Evolutionary conservation across 164 flowering plant genomes (phyloP), one percentile per base, ranked within the genome.

Genomic region (Houttuynia cordata): DNA sequence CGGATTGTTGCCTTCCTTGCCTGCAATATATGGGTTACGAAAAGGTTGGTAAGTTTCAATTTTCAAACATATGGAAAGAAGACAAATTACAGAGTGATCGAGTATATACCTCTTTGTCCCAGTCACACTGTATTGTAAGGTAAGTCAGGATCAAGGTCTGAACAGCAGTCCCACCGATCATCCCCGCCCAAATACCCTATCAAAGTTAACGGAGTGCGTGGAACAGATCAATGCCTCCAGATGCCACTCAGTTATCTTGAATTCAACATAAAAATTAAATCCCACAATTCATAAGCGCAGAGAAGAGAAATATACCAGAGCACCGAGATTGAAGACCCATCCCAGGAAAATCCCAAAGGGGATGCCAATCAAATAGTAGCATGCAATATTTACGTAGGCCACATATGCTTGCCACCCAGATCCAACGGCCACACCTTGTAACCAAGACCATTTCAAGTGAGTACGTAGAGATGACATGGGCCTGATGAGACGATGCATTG

Each of bases 101-200:
- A n/a, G 6, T 30, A 30, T 30, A 30, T 6, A 83, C 91, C 91
- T 83, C 86, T 30, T 81, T 78, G 1, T 81, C 82, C 93, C 93
- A 86, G 22, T 86, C 84, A 51, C 87, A 83, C 8, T 82, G 69
- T 8, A 74, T 53, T 20, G 82, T 78, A 17, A 82, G 78, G 51
- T 80, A 60, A 25, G 59, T 65, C 53, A 86, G 63, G 22, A 86
- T 75, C 69, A 84, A 51, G 1, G 93, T 86, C 60, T 86, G 89
- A 30, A 81, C 50, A 8, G 80, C 82, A 10, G 89, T 82, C 41
- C 93, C 89, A 14, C 91, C 91, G 10, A 81, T 85, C 91, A 85
- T 81, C 24, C 91, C 91, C 9, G 73, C 81, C 91, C 87, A 85
- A 24, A 82, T 75, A 13, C 91, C 91, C 90, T 84, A 45, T 45